phyloP scores from a whole-genome alignment of 1,284 basidiomycete genomes.

The Xerocomus minutiporus region DNA sequence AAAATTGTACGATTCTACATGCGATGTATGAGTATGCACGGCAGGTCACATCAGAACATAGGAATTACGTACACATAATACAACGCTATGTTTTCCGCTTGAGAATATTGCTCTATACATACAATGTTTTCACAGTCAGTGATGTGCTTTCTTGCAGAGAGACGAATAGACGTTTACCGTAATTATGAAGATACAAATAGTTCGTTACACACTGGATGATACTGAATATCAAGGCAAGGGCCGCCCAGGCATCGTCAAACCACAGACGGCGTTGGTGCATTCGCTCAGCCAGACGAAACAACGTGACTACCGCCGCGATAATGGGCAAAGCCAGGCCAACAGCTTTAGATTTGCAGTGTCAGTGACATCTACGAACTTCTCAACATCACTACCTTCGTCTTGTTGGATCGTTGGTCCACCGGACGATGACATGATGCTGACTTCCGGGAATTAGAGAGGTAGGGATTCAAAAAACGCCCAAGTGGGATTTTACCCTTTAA shows the following conservation, averaged over 20 bases:
- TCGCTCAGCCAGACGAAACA: constrained; percentile 5
- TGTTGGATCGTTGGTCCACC: constrained; percentile 6
- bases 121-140: not conserved
- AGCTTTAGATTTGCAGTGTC: not conserved
- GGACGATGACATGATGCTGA: constrained; percentile 1
- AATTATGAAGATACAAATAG: constrained; percentile 2
- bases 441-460: not conserved
- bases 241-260: constrained; percentile 2
- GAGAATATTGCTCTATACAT: not conserved
- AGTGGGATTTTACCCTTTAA: not conserved
- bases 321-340: constrained; percentile 1
- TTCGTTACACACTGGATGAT: not conserved
- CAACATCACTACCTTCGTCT: not conserved
- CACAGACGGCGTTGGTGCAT: constrained; percentile 2
- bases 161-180: not conserved
- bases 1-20: constrained; percentile 1
- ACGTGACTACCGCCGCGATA: constrained; percentile 1
- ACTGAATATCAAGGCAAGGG: not conserved
- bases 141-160: not conserved
- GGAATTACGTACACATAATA: constrained; percentile 4
- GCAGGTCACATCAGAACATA: not conserved
- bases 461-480: not conserved
- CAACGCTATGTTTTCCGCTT: not conserved
- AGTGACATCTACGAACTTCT: not conserved
- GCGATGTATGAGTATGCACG: not conserved